Evolutionary conservation across 148 eudicot genomes (phyloP).

Genomic region (Vaccinium myrtillus): DNA sequence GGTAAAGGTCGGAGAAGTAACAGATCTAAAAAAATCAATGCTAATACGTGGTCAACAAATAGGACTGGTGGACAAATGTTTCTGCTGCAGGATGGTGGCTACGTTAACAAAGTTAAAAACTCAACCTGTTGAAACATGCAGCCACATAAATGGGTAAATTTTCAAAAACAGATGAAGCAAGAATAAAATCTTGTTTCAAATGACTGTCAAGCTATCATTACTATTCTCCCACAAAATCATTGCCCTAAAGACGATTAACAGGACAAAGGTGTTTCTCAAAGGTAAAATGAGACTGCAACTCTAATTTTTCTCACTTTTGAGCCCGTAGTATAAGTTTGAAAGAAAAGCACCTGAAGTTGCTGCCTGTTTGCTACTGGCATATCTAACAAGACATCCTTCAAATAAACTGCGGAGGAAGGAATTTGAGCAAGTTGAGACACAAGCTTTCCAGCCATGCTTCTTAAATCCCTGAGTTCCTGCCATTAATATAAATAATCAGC

Average conservation of each 20-base stretch:
- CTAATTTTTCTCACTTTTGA: neutral
- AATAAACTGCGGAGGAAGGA: conserved; percentile 60
- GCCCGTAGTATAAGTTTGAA: neutral
- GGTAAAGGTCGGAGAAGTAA: neutral
- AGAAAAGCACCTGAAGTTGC: conserved; percentile 74
- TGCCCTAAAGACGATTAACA: neutral
- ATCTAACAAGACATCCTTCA: conserved; percentile 68
- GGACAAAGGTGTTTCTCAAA: neutral
- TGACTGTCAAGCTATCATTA: neutral
- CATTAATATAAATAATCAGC: conserved; percentile 17
- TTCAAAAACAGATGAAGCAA: neutral
- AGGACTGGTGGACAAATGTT: neutral
- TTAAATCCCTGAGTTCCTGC: conserved; percentile 67
- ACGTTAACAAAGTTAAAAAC: neutral
- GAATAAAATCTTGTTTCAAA: neutral
- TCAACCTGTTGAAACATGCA: neutral
- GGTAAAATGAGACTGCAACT: conserved; percentile 1
- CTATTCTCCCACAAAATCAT: neutral
- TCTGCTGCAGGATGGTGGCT: neutral
- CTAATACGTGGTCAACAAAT: neutral
- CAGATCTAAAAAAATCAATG: neutral
- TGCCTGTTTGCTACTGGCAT: conserved; percentile 73
- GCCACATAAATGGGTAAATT: neutral
- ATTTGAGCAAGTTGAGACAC: conserved; percentile 89
- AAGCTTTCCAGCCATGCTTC: conserved; percentile 56